Evolutionary conservation across 257 asterid genomes (phyloP).

Genomic region (Capsicum baccatum): DNA sequence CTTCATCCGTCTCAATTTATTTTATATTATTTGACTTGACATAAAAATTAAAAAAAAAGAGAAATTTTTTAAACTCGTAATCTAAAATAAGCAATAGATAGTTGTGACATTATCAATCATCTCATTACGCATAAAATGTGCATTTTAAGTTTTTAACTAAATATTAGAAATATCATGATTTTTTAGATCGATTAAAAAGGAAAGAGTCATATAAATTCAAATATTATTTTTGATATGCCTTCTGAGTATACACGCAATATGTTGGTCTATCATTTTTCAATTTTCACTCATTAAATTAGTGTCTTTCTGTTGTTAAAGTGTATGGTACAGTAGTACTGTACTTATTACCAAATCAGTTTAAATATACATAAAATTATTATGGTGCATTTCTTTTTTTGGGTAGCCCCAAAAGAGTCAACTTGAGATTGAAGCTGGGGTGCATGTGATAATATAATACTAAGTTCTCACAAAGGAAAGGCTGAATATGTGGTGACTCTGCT

Average conservation of each 20-base stretch:
- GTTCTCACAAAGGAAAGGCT: neutral
- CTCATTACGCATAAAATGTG: too few relatives aligned
- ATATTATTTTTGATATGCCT: neutral
- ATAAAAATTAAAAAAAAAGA: too few relatives aligned
- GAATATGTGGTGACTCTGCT: too few relatives aligned
- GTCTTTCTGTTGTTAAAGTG: neutral
- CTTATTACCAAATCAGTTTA: neutral
- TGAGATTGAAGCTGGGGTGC: neutral
- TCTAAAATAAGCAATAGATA: too few relatives aligned
- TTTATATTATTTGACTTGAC: neutral
- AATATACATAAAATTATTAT: neutral
- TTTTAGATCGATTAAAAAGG: too few relatives aligned
- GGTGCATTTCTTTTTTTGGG: neutral
- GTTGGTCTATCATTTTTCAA: neutral
- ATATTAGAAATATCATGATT: too few relatives aligned
- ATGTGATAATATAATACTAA: neutral
- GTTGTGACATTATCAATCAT: too few relatives aligned
- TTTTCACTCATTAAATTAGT: neutral
- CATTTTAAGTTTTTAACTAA: too few relatives aligned
- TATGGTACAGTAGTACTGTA: too few relatives aligned
- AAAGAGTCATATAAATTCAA: too few relatives aligned
- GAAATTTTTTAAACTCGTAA: too few relatives aligned
- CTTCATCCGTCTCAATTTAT: neutral
- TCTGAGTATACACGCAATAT: neutral
- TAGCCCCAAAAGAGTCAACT: neutral